Evolutionary conservation across 1,284 basidiomycete species (phyloP).

Genomic region (Crepidotus sp.): DNA sequence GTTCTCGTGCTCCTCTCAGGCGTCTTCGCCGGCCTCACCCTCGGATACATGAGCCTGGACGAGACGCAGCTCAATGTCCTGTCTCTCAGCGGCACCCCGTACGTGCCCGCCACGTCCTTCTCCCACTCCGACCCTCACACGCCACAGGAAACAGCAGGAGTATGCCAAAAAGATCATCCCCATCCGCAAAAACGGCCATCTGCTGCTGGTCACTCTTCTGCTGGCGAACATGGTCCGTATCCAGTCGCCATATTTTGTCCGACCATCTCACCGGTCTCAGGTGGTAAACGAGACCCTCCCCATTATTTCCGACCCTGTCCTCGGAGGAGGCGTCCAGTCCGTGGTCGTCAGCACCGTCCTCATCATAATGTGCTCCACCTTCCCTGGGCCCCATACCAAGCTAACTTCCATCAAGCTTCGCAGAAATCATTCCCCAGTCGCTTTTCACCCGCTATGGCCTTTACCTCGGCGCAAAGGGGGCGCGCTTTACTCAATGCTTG

Average conservation of each 20-base stretch:
- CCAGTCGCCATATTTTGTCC: neutral
- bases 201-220: constrained; percentile 76
- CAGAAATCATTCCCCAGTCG: constrained; percentile 88
- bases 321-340: constrained; percentile 77
- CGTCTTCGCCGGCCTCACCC: constrained; percentile 56
- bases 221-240: constrained; percentile 60
- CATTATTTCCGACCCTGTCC: constrained; percentile 80
- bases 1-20: constrained; percentile 55
- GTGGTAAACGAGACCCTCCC: constrained; percentile 58
- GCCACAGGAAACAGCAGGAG: constrained; percentile 57
- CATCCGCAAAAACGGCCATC: constrained; percentile 77
- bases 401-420: constrained; percentile 43
- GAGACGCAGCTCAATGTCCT: constrained; percentile 87
- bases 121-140: constrained; percentile 1
- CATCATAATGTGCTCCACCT: constrained; percentile 62
- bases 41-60: constrained; percentile 91
- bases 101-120: constrained; percentile 25
- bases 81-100: constrained; percentile 75
- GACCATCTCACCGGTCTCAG: neutral
- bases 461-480: constrained; percentile 86
- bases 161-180: constrained; percentile 83
- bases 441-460: constrained; percentile 90
- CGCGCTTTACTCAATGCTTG: constrained; percentile 61
- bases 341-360: constrained; percentile 79
- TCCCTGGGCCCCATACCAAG: neutral